A percentile compares a stretch with the other conserved stretches of the same genome.
These are phyloP conservation scores for Gardenia jasminoides DNA, from an alignment of 257 asterid species.

Conservation along the genomic window DNA sequence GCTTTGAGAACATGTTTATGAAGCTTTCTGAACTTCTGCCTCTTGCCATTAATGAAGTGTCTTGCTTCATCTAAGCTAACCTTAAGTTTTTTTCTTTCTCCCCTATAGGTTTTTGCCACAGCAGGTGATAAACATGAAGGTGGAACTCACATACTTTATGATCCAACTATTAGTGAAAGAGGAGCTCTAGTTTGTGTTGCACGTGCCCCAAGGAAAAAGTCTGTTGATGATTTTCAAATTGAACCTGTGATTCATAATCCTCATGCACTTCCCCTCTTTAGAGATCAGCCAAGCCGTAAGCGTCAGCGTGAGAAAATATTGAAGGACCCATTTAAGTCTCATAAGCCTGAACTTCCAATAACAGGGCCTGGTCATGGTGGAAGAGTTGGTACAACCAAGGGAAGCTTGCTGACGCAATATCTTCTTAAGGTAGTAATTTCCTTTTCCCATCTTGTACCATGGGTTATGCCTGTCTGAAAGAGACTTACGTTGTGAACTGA, in stretches of 20 bases:
- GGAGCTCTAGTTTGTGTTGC: slow-evolving; percentile 98
- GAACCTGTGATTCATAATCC: slow-evolving; percentile 97
- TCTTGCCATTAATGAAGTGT: not conserved
- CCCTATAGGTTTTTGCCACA: slow-evolving; percentile 68
- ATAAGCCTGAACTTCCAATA: slow-evolving; percentile 94
- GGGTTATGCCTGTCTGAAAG: not conserved
- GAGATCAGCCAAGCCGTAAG: slow-evolving; percentile 96
- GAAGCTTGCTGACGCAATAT: slow-evolving; percentile 92
- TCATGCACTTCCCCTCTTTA: slow-evolving; percentile 87
- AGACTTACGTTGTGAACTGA: slow-evolving; percentile 9
- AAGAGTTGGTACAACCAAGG: slow-evolving; percentile 85
- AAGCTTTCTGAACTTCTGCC: not conserved
- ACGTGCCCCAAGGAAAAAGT: slow-evolving; percentile 95
- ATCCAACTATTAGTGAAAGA: slow-evolving; percentile 84
- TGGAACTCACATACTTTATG: slow-evolving; percentile 87
- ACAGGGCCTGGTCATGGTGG: slow-evolving; percentile 97
- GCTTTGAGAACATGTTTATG: not conserved
- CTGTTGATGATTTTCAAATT: slow-evolving; percentile 82
- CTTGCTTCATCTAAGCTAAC: not conserved
- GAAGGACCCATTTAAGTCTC: slow-evolving; percentile 94
- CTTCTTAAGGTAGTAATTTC: slow-evolving; percentile 71
- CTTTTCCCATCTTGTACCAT: not conserved
- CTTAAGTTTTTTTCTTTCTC: slow-evolving; percentile 6
- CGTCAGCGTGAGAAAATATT: slow-evolving; percentile 88
- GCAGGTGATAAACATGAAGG: slow-evolving; percentile 85